Percentiles rank a stretch among this genome's conserved stretches.
Evolutionary conservation across 73 alveolate genomes (phyloP).

Genomic region (Effrenium voratum): DNA sequence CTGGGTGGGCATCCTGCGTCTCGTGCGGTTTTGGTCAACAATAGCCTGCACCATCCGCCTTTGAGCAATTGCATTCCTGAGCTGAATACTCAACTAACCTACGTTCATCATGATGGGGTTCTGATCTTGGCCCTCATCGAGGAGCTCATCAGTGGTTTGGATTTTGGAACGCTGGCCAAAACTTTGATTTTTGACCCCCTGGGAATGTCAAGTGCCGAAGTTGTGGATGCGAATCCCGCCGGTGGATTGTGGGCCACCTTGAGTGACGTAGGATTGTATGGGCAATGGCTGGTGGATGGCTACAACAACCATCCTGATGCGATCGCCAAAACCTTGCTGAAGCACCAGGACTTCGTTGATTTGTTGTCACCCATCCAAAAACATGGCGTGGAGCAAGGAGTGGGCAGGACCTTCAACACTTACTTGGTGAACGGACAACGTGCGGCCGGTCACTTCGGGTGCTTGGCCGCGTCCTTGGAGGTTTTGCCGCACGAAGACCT

Average conservation of each 20-base stretch:
- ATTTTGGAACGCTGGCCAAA: slow-evolving; percentile 1
- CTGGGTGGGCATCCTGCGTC: background rate
- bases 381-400: slow-evolving; percentile 40
- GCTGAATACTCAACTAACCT: background rate
- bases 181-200: slow-evolving; percentile 41
- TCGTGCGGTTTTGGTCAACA: slow-evolving; percentile 47
- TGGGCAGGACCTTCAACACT: slow-evolving; percentile 8
- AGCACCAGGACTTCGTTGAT: slow-evolving; percentile 51
- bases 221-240: slow-evolving; percentile 42
- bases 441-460: slow-evolving; percentile 28
- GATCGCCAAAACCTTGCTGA: slow-evolving; percentile 19
- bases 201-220: slow-evolving; percentile 53
- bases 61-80: slow-evolving; percentile 32
- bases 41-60: slow-evolving; percentile 10
- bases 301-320: slow-evolving; percentile 32
- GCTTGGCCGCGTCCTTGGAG: slow-evolving; percentile 6
- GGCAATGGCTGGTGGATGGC: slow-evolving; percentile 73
- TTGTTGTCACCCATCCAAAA: slow-evolving; percentile 44
- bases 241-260: slow-evolving; percentile 47
- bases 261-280: slow-evolving; percentile 14
- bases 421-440: background rate
- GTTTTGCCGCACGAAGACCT: slow-evolving; percentile 1
- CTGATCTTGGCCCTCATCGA: slow-evolving; percentile 42
- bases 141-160: slow-evolving; percentile 36
- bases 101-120: slow-evolving; percentile 53